phyloP scores from a whole-genome alignment of 306 rosid genomes.

The Rubus parviflorus region DNA sequence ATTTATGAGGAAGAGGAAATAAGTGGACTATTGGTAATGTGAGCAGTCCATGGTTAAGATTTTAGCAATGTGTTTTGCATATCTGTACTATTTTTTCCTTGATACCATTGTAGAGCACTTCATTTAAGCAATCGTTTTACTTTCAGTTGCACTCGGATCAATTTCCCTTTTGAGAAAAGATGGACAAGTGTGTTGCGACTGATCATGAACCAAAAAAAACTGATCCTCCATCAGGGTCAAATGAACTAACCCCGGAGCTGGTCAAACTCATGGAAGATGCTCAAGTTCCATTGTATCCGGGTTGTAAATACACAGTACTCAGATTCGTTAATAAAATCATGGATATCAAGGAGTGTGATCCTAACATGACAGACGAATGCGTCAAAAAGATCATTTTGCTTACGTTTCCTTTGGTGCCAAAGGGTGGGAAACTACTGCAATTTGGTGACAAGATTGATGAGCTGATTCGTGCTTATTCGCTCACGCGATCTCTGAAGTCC shows the following conservation, averaged over 20 bases:
- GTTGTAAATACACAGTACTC: neutral
- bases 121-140: neutral
- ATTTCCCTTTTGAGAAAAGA: neutral
- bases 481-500: neutral
- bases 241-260: constrained; percentile 5
- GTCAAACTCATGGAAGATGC: neutral
- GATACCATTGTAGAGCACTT: no score
- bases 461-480: neutral
- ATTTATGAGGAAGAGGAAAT: neutral
- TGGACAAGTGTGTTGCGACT: neutral
- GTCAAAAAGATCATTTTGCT: neutral
- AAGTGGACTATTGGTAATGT: neutral
- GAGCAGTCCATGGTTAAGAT: no score
- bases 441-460: neutral
- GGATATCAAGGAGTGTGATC: neutral
- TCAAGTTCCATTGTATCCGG: neutral
- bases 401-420: neutral
- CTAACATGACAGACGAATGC: neutral
- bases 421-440: neutral
- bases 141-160: neutral
- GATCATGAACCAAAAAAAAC: neutral
- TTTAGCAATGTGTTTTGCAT: neutral
- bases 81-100: neutral
- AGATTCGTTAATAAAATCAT: neutral
- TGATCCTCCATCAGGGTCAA: neutral